Base-by-base conservation (phyloP, 805 yeast genomes). In the Saccharomycopsis javanensis region DNA sequence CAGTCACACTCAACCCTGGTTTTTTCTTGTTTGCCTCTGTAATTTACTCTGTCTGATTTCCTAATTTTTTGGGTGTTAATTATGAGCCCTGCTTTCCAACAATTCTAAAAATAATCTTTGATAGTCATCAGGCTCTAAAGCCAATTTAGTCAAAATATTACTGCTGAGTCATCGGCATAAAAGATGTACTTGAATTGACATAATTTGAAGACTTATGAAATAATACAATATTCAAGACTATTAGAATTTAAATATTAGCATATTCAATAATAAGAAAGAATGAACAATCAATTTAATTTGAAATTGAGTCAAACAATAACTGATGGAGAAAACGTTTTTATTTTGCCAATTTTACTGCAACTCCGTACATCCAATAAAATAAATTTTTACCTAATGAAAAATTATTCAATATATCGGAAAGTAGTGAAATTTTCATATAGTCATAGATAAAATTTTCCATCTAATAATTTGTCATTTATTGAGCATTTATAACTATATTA, bases 91-190 rank as follows among this genome's bases (percentile, higher is more conserved):
- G 35, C 33, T 10, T 31, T 31, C 35, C 4, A 38, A 38, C 11
- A n/a, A 38, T 38, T 38, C 25, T 16, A 46, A 46, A 27, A 46
- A 46, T 18, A 20, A 46, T 20, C 20, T 11, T 13, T 13, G 8
- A 8, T 13, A n/a, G 61, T 83, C 86, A 57, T 73, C 80, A 0
- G 74, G 72, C n/a, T 77, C 74, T 57, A 83, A 67, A 18, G 83
- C 78, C 55, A 88, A 82, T 64, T 83, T 79, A 1, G 88, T 96
- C 55, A 88, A 72, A n/a, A n/a, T n/a, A n/a, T n/a, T n/a, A n/a
- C n/a, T n/a, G n/a, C n/a, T n/a, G n/a, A n/a, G n/a, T n/a, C n/a
- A n/a, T n/a, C n/a, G n/a, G n/a, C n/a, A n/a, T n/a, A n/a, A n/a
- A n/a, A n/a, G n/a, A n/a, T n/a, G n/a, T n/a, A n/a, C n/a, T n/a